phyloP scores from a whole-genome alignment of 768 basidiomycete species.

The Macrolepiota albuminosa region DNA sequence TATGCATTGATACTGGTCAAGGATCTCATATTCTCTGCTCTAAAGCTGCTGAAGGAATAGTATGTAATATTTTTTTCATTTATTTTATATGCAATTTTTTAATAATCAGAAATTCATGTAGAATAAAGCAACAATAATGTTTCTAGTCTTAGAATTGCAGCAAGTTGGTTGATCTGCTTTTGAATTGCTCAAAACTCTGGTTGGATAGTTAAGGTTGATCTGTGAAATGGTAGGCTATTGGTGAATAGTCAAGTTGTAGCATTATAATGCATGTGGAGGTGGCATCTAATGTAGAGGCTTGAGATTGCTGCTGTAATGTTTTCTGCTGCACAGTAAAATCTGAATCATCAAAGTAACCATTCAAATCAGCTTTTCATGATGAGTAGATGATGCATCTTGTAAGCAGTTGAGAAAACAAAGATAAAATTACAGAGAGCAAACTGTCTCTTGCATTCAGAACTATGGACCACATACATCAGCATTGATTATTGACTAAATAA shows the following conservation, averaged over 20 bases:
- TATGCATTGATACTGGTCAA: too few relatives aligned
- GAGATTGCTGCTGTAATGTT: conserved; percentile 28
- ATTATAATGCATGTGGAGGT: conserved; percentile 27
- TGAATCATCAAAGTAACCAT: conserved; percentile 64
- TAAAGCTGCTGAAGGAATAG: too few relatives aligned
- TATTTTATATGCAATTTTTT: too few relatives aligned
- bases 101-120: too few relatives aligned
- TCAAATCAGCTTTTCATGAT: conserved; percentile 73
- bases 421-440: too few relatives aligned
- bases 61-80: too few relatives aligned
- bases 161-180: conserved; percentile 65
- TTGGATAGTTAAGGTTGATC: conserved; percentile 11
- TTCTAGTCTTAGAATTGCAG: conserved; percentile 48
- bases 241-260: not conserved
- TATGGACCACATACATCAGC: conserved; percentile 23
- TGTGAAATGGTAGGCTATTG: not conserved
- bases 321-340: conserved; percentile 59
- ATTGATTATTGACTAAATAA: not conserved
- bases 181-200: conserved; percentile 40
- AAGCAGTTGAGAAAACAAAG: not conserved
- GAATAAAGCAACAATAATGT: too few relatives aligned
- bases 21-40: too few relatives aligned
- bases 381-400: conserved; percentile 61
- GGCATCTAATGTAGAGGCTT: conserved; percentile 42
- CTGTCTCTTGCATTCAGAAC: conserved; percentile 83